Evolutionary conservation across 2,329 filamentous ascomycete genomes (phyloP).

Genomic region (Apiospora arundinis): DNA sequence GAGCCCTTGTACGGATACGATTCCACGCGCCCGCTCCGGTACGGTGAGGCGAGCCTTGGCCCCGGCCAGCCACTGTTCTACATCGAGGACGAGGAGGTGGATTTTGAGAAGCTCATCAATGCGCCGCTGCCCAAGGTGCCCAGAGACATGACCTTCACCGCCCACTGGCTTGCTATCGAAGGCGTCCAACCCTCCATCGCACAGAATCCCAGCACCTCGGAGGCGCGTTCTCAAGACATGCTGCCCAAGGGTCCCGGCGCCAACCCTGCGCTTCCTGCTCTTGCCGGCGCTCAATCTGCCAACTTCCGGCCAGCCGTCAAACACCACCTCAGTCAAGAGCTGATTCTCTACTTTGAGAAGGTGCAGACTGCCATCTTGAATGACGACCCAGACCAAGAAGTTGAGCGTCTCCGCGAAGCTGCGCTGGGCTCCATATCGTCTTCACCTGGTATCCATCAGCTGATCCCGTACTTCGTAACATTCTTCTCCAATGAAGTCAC

Average conservation of each 20-base stretch:
- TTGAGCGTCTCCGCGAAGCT: constrained; percentile 75
- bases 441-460: constrained; percentile 92
- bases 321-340: constrained; percentile 93
- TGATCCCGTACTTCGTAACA: constrained; percentile 95
- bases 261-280: constrained; percentile 82
- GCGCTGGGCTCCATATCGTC: constrained; percentile 85
- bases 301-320: constrained; percentile 91
- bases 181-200: constrained; percentile 96
- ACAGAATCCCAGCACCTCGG: constrained; percentile 89
- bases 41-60: constrained; percentile 91
- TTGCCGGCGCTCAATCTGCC: constrained; percentile 83
- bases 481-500: constrained; percentile 97
- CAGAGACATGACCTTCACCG: constrained; percentile 88
- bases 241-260: constrained; percentile 89
- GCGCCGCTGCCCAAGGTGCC: constrained; percentile 94
- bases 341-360: constrained; percentile 96
- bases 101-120: constrained; percentile 99
- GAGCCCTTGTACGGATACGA: constrained; percentile 98
- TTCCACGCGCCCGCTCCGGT: constrained; percentile 84
- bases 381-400: constrained; percentile 81
- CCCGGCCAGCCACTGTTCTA: constrained; percentile 96
- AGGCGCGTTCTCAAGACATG: constrained; percentile 83
- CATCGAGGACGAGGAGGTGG: constrained; percentile 96
- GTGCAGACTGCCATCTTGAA: constrained; percentile 89
- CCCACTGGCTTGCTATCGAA: constrained; percentile 97